Evolutionary conservation across 1,284 basidiomycete species (phyloP), one percentile per base, ranked within the genome.

Genomic region (Cryptococcus wingfieldii): DNA sequence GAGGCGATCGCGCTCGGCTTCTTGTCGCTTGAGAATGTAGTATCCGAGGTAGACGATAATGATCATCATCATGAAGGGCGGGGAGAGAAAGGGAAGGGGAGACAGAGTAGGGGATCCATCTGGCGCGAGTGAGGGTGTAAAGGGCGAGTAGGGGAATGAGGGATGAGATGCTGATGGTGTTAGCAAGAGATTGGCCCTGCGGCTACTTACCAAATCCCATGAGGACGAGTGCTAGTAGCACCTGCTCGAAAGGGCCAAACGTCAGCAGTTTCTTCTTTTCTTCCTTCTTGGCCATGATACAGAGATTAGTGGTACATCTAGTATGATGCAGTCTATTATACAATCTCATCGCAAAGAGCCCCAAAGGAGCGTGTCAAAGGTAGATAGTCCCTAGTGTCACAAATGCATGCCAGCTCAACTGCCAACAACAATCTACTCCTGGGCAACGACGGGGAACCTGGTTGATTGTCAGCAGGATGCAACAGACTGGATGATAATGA

Each of bases 391-490:
- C 51, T 56, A 49, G 56, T 59, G 54, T 66, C 54, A 56, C 47
- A 50, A 56, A 72, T 72, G 71, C 71, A 72, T 72, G 62, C 63
- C 62, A 61, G 53, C 52, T 61, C 59, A 54, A 60, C 63, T 59
- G 58, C 61, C 59, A 53, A 59, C 43, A 52, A 52, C 55, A 55
- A 61, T 67, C 65, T 72, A 76, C 67, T 73, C 74, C 58, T 64
- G 51, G 48, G 66, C 61, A 55, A 63, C 67, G 54, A 72, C 68
- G 56, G 74, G 74, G 71, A 76, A 76, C 63, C 70, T 71, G 48
- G 5, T 41, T 5, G 45, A 18, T 16, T 13, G 18, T 42, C 45
- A 55, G 38, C 23, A n/a, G 19, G 34, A 46, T 28, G 4, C 7
- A 23, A 13, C 5, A 3, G 2, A 18, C 4, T 18, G 14, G 34